phyloP scores from a whole-genome alignment of 768 basidiomycete species.

The Gymnopilus dilepis region DNA sequence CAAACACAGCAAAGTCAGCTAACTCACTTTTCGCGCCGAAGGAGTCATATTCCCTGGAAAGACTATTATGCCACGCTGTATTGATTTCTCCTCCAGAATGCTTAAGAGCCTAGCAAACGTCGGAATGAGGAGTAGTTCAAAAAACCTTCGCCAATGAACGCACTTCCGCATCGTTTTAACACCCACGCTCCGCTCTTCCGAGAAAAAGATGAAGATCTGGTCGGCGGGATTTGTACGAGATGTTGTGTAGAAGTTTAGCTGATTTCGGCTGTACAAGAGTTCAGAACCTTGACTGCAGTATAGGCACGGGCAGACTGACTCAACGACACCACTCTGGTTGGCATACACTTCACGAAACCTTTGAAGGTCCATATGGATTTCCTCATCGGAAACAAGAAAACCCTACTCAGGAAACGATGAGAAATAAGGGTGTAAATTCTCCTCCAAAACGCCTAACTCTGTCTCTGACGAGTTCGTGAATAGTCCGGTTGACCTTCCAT shows the following conservation, averaged over 20 bases:
- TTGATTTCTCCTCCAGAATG: conserved; percentile 91
- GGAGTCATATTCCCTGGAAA: conserved; percentile 97
- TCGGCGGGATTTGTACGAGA: conserved; percentile 66
- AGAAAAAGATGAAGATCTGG: conserved; percentile 93
- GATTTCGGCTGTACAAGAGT: conserved; percentile 66
- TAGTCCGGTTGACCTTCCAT: conserved; percentile 96
- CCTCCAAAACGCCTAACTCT: conserved; percentile 61
- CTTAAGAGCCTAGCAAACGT: conserved; percentile 75
- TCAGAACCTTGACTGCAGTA: neutral
- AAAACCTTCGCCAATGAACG: conserved; percentile 31
- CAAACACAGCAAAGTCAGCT: neutral
- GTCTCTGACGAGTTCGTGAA: conserved; percentile 95
- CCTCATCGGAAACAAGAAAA: conserved; percentile 92
- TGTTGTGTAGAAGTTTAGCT: conserved; percentile 91
- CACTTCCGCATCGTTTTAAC: conserved; percentile 99
- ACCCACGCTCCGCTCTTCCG: conserved; percentile 94
- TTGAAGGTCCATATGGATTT: conserved; percentile 86
- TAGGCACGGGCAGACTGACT: conserved; percentile 62
- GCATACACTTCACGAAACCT: conserved; percentile 80
- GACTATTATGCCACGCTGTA: conserved; percentile 91
- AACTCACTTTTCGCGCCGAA: conserved; percentile 86
- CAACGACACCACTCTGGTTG: conserved; percentile 74
- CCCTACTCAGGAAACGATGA: conserved; percentile 59
- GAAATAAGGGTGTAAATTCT: conserved; percentile 23
- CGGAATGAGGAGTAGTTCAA: conserved; percentile 12